These are phyloP conservation scores for Kwoniella shandongensis DNA, from an alignment of 768 basidiomycete species.

Conservation along the genomic window DNA sequence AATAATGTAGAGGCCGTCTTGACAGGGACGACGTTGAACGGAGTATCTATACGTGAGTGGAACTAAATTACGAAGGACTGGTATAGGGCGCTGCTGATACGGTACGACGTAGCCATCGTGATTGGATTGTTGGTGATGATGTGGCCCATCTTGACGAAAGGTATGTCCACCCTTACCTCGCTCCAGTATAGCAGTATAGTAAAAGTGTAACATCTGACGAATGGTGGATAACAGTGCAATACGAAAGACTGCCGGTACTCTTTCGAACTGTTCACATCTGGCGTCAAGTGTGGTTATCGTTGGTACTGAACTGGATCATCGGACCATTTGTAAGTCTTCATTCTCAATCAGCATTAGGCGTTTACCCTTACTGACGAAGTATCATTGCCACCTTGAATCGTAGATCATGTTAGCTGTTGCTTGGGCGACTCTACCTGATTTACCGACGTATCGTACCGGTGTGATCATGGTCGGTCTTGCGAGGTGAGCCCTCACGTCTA, in stretches of 20 bases:
- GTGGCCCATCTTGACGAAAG: constrained; percentile 67
- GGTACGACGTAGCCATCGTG: constrained; percentile 63
- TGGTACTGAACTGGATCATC: constrained; percentile 75
- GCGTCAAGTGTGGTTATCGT: constrained; percentile 67
- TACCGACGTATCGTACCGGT: constrained; percentile 67
- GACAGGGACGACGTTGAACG: constrained; percentile 64
- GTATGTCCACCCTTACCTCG: no score
- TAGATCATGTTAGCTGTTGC: constrained; percentile 76
- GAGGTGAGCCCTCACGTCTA: constrained; percentile 57
- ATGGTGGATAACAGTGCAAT: constrained; percentile 59
- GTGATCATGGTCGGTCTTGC: constrained; percentile 81
- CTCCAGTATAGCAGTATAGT: no score
- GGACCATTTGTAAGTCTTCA: constrained; percentile 61
- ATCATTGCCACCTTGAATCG: neutral
- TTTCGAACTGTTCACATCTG: constrained; percentile 62
- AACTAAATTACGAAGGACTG: no score
- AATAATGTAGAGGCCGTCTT: constrained; percentile 64
- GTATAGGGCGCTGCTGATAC: neutral
- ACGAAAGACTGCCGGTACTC: constrained; percentile 66
- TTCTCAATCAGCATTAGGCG: neutral
- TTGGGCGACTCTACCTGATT: constrained; percentile 79
- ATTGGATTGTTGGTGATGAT: constrained; percentile 83
- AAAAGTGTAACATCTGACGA: neutral
- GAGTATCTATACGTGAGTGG: constrained; percentile 74
- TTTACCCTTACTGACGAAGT: no score